Evolutionary conservation across 1,284 basidiomycete species (phyloP).

Genomic region (Ceratobasidium sp.): DNA sequence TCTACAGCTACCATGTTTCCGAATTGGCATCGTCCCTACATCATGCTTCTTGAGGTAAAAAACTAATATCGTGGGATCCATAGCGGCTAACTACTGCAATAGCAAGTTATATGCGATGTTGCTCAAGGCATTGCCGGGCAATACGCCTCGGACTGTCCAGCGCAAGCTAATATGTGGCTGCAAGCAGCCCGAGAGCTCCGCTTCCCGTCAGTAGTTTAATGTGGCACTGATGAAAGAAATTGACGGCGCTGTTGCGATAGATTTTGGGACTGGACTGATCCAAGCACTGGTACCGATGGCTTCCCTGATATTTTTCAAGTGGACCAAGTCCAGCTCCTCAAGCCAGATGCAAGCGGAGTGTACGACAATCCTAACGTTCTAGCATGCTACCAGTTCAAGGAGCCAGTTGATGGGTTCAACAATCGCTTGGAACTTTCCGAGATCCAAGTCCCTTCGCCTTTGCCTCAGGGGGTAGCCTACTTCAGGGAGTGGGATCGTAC

Average conservation of each 20-base stretch:
- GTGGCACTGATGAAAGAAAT: not conserved
- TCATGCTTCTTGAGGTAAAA: conserved; percentile 43
- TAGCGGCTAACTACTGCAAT: no score
- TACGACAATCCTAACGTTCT: conserved; percentile 19
- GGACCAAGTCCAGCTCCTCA: not conserved
- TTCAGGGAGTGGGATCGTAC: conserved; percentile 42
- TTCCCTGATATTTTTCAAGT: conserved; percentile 30
- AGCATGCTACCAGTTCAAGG: conserved; percentile 20
- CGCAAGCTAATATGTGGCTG: conserved; percentile 31
- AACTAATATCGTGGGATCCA: no score
- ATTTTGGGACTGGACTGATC: conserved; percentile 46
- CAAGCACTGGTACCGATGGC: conserved; percentile 11
- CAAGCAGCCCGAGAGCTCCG: conserved; percentile 43
- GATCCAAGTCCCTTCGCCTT: no score
- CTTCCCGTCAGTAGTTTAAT: conserved; percentile 42
- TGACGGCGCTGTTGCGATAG: not conserved
- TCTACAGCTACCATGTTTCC: conserved; percentile 25
- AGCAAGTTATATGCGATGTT: conserved; percentile 41
- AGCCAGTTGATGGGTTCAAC: conserved; percentile 1
- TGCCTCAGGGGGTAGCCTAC: not conserved
- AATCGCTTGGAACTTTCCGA: not conserved
- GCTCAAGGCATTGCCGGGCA: conserved; percentile 34
- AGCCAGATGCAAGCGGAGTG: not conserved
- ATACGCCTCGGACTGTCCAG: not conserved
- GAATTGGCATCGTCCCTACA: conserved; percentile 44